Evolutionary conservation across 225 moss, liverwort and hornwort species (phyloP).

Genomic region (Bryum argenteum): DNA sequence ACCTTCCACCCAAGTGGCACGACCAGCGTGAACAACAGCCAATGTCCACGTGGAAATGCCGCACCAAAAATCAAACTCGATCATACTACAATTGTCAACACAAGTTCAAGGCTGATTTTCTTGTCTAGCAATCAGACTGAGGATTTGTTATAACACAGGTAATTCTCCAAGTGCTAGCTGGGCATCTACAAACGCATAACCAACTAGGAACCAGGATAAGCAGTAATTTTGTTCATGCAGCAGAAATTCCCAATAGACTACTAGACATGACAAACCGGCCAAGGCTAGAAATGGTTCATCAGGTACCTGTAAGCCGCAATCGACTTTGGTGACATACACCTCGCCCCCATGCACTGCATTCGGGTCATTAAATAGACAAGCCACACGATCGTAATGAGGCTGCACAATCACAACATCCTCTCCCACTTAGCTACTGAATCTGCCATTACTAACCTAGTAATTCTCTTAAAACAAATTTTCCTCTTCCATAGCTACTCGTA

Average conservation of each 20-base stretch:
- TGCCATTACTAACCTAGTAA: background rate
- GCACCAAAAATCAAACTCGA: background rate
- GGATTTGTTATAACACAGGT: background rate
- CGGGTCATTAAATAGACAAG: slow-evolving; percentile 69
- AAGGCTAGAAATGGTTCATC: background rate
- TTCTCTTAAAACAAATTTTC: background rate
- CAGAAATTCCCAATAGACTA: background rate
- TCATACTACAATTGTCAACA: background rate
- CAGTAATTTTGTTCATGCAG: background rate
- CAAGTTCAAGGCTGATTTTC: background rate
- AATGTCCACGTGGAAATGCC: background rate
- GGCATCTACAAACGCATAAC: background rate
- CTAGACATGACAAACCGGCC: background rate
- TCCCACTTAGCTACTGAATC: background rate
- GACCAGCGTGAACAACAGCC: slow-evolving; percentile 19
- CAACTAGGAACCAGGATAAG: slow-evolving; percentile 3
- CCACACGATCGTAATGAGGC: slow-evolving; percentile 81
- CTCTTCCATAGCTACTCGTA: background rate
- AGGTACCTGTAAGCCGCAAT: slow-evolving; percentile 77
- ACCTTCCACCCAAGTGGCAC: slow-evolving; percentile 8
- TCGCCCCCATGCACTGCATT: slow-evolving; percentile 77
- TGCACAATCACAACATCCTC: slow-evolving; percentile 38
- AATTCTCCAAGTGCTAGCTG: slow-evolving; percentile 8
- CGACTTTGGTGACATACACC: slow-evolving; percentile 71
- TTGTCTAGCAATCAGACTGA: background rate